These are phyloP conservation scores for Lenwebbia sp. DNA, from an alignment of 345 rosid species.

Conservation along the genomic window DNA sequence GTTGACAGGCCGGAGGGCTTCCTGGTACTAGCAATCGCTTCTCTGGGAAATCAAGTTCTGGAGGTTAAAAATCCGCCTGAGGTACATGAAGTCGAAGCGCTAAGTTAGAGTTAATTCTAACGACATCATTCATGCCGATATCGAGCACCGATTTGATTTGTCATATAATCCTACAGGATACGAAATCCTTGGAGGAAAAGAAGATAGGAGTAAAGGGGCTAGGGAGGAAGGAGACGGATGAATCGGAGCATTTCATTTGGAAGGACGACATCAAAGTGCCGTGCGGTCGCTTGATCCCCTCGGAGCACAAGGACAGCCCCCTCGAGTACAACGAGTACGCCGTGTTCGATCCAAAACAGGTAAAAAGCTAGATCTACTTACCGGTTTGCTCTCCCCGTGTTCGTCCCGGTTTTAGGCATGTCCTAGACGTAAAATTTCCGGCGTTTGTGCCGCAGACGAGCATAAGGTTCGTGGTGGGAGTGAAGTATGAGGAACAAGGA, in stretches of 20 bases:
- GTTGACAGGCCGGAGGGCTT: conserved; percentile 76
- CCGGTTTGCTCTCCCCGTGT: not conserved
- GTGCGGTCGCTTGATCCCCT: conserved; percentile 54
- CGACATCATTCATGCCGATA: not conserved
- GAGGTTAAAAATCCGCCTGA: conserved; percentile 43
- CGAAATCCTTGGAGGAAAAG: conserved; percentile 43
- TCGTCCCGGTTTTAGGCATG: not conserved
- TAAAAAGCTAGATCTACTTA: not conserved
- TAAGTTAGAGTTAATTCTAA: not conserved
- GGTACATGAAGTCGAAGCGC: conserved; percentile 8
- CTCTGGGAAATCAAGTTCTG: conserved; percentile 40
- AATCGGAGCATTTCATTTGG: conserved; percentile 53
- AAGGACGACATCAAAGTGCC: conserved; percentile 61
- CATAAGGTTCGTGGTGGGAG: conserved; percentile 60
- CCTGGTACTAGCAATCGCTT: conserved; percentile 47
- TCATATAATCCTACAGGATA: conserved; percentile 19
- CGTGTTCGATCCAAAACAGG: conserved; percentile 74
- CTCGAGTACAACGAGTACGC: conserved; percentile 78
- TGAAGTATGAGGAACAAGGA: conserved; percentile 55
- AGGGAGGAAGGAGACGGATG: conserved; percentile 70
- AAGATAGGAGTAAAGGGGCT: conserved; percentile 58
- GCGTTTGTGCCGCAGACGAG: conserved; percentile 24
- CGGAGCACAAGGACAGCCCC: conserved; percentile 47
- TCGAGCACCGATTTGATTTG: not conserved
- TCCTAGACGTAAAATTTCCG: not conserved